phyloP scores from a whole-genome alignment of 495 filamentous ascomycete genomes.

The Penicillium cataractarum region DNA sequence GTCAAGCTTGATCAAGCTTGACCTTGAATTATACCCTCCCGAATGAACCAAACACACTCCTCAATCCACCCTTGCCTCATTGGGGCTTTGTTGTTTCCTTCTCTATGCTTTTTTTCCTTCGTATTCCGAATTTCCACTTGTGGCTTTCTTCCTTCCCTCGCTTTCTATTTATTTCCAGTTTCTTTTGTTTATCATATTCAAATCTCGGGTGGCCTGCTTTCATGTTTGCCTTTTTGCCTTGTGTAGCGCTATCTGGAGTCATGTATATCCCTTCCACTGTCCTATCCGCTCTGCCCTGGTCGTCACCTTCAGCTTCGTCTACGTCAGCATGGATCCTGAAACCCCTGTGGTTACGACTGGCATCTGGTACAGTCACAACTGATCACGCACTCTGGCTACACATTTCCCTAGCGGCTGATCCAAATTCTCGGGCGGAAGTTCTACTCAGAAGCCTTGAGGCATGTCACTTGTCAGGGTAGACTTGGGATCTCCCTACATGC shows the following conservation, averaged over 20 bases:
- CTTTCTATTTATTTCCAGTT: slow-evolving; percentile 15
- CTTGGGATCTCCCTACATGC: background rate
- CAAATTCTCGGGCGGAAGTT: background rate
- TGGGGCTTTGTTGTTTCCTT: background rate
- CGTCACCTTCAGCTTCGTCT: slow-evolving; percentile 7
- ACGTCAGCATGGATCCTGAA: slow-evolving; percentile 6
- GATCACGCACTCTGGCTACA: background rate
- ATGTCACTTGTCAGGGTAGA: background rate
- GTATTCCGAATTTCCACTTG: background rate
- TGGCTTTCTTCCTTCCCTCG: slow-evolving; percentile 18
- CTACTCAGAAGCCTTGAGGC: no score
- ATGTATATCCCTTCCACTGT: slow-evolving; percentile 23
- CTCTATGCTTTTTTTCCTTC: background rate
- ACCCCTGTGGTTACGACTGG: background rate
- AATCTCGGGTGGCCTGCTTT: slow-evolving; percentile 20
- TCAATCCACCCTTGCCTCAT: background rate
- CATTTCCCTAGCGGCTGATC: no score
- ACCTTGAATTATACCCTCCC: background rate
- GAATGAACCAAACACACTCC: background rate
- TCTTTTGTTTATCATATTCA: slow-evolving; percentile 22
- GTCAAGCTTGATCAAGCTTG: background rate
- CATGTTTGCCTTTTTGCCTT: slow-evolving; percentile 17
- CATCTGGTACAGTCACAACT: background rate
- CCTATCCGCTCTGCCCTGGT: slow-evolving; percentile 1
- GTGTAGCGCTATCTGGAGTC: slow-evolving; percentile 22